These are phyloP conservation scores for Chenopodium suecicum DNA, from an alignment of 148 eudicot species.

Conservation along the genomic window DNA sequence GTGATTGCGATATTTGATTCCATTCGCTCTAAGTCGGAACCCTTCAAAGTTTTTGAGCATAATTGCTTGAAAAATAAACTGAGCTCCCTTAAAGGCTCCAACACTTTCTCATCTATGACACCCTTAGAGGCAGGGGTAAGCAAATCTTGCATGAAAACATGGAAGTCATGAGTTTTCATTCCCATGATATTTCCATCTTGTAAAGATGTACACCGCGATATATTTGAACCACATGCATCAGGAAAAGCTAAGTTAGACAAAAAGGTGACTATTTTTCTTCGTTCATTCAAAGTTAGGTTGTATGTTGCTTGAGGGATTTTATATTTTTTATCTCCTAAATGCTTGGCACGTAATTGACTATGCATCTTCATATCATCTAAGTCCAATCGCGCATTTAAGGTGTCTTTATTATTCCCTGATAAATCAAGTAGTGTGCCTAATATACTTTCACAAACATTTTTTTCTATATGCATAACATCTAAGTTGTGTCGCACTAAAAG, in stretches of 20 bases:
- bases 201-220: conserved; percentile 21
- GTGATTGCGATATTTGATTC: conserved; percentile 12
- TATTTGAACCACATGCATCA: conserved; percentile 23
- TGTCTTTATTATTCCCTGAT: too few relatives aligned
- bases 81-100: conserved; percentile 9
- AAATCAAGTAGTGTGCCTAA: too few relatives aligned
- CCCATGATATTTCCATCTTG: conserved; percentile 12
- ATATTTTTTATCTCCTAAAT: neutral
- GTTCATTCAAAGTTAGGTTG: neutral
- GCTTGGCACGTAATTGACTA: conserved; percentile 6
- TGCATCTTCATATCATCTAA: conserved; percentile 3
- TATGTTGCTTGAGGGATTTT: conserved; percentile 7
- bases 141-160: conserved; percentile 12
- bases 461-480: too few relatives aligned
- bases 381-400: conserved; percentile 9
- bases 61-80: conserved; percentile 15
- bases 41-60: conserved; percentile 12
- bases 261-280: neutral
- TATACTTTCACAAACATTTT: too few relatives aligned
- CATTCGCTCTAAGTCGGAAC: conserved; percentile 9
- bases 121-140: conserved; percentile 1
- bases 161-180: conserved; percentile 14
- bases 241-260: neutral
- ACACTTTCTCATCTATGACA: neutral
- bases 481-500: conserved; percentile 3